Base-by-base conservation (phyloP, 495 filamentous ascomycete genomes). In the Lophiotrema nucula region DNA sequence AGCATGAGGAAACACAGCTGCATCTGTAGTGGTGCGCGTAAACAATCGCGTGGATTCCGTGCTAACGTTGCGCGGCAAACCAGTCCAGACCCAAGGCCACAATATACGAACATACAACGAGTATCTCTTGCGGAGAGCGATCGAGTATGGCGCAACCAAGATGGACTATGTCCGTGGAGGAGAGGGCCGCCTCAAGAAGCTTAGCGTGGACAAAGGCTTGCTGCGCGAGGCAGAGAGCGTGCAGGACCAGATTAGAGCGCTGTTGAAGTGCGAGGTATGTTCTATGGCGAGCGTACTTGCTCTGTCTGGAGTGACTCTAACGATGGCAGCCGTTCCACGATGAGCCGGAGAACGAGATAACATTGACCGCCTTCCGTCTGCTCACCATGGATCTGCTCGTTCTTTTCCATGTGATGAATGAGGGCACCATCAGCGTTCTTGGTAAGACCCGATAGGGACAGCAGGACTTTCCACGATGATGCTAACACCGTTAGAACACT, bases 341-440 rank as follows among this genome's bases (percentile, higher is more conserved):
- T 53, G 93, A 97, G 61, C 84, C 88, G 18, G 95, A 97, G 70
- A 99, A 97, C 66, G 93, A 99, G 67, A 97, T 99, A 66, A 95
- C 90, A 10, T 79, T 99, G 62, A 92, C 88, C 3, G 92, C 93
- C n/a, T 99, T 99, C 63, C 81, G 93, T 58, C 77, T 99, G 67
- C 74, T 99, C 37, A 93, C 95, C 10, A 78, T 93, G 65, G 93
- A 99, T 70, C 79, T 99, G 23, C 73, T 99, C 51, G 87, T 86
- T 4, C 77, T 99, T 38, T 99, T 95, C 72, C 89, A 93, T 60
- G 89, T 95, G 31, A 86, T 97, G 78, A 99, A 99, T 63, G 92
- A 97, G 74, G 93, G 88, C 21, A 92, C 95, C 62, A 97, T 99
- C 74, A 99, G 95, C 72, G 89, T 99, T 56, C 80, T 99, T 49